These are phyloP conservation scores for Dendrobium huoshanense DNA, from an alignment of 106 monocot genomes.

Conservation along the genomic window DNA sequence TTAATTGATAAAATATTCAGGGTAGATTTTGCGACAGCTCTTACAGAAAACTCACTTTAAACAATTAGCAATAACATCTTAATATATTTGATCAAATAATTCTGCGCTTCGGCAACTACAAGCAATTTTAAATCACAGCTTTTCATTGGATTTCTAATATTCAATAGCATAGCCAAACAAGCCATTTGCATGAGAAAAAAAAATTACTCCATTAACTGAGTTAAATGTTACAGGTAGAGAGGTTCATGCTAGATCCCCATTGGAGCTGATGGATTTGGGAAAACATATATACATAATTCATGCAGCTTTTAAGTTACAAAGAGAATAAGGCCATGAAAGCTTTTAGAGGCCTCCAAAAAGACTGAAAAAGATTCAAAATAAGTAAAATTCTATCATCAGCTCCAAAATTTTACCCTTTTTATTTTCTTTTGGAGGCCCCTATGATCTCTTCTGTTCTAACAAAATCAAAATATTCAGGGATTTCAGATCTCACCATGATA, in stretches of 20 bases:
- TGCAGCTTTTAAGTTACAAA: not conserved
- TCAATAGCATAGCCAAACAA: not conserved
- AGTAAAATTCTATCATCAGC: not conserved
- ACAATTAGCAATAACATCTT: not conserved
- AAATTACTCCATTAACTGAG: not conserved
- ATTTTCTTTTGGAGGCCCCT: not conserved
- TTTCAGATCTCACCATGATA: not conserved
- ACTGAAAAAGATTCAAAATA: not conserved
- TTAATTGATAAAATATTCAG: too few relatives aligned
- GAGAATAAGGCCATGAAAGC: not conserved
- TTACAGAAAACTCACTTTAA: too few relatives aligned
- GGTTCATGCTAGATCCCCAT: too few relatives aligned
- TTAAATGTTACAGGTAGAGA: not conserved
- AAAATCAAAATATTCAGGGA: not conserved
- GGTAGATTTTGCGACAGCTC: too few relatives aligned
- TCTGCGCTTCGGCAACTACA: not conserved
- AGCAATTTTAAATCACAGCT: not conserved
- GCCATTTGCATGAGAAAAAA: not conserved
- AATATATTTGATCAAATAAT: not conserved
- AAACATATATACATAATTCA: not conserved
- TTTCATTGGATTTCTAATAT: not conserved
- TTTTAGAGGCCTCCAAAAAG: conserved; percentile 1
- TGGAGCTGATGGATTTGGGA: not conserved
- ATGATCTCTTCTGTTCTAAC: not conserved
- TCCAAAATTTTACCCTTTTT: not conserved